Evolutionary conservation across 2,329 filamentous ascomycete species (phyloP).

Genomic region (Biscogniauxia sp.): DNA sequence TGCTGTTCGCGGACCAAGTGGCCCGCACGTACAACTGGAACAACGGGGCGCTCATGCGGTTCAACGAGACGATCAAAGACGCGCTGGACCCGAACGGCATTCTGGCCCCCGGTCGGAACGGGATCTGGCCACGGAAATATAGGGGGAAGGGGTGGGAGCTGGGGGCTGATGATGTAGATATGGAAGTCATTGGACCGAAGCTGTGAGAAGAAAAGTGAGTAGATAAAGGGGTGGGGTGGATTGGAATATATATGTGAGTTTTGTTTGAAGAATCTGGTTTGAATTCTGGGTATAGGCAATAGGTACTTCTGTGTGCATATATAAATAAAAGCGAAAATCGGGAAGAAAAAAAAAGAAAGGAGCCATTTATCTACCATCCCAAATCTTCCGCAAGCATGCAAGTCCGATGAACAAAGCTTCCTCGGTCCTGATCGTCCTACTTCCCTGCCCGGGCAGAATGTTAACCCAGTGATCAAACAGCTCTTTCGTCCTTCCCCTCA

Average conservation of each 20-base stretch:
- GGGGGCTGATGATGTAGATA: constrained; percentile 20
- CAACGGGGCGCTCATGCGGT: constrained; percentile 38
- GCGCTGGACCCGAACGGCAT: constrained; percentile 42
- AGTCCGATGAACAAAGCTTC: constrained; percentile 79
- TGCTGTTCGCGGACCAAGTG: constrained; percentile 47
- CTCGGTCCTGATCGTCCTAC: constrained; percentile 78
- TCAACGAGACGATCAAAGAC: constrained; percentile 45
- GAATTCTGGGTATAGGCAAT: background rate
- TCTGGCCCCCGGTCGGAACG: constrained; percentile 35
- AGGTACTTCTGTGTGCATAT: background rate
- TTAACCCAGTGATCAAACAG: constrained; percentile 86
- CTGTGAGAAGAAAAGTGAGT: constrained; percentile 1
- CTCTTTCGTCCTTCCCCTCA: constrained; percentile 61
- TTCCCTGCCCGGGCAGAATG: constrained; percentile 75
- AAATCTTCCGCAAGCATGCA: constrained; percentile 62
- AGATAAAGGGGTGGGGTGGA: too few relatives aligned
- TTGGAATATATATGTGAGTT: background rate
- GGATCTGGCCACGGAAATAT: constrained; percentile 36
- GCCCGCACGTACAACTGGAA: constrained; percentile 45
- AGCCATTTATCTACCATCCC: constrained; percentile 33
- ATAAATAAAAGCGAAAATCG: background rate
- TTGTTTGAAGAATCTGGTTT: background rate
- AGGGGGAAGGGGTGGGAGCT: constrained; percentile 32
- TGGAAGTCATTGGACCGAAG: constrained; percentile 16
- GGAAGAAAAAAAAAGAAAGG: background rate